Conservation (phyloP, 192 early-diverging fungal genomes). For the Jimgerdemannia flammicorona region DNA sequence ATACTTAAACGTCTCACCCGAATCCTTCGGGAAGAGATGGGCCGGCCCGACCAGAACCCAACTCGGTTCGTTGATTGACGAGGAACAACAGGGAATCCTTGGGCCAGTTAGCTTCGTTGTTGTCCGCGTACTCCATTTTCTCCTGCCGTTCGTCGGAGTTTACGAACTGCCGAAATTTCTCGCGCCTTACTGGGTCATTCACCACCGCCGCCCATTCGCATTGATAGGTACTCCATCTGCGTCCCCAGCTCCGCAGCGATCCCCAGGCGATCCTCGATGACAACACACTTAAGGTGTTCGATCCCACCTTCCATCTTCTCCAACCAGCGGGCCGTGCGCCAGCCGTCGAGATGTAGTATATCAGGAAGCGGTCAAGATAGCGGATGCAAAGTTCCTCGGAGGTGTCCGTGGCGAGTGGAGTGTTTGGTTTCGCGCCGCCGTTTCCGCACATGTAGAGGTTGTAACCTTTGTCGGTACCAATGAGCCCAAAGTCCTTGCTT, state of each 20-base stretch:
- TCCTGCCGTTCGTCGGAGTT: constrained; percentile 42
- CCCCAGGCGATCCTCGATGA: constrained; percentile 61
- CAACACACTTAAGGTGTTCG: constrained; percentile 54
- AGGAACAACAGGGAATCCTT: constrained; percentile 6
- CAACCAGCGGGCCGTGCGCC: constrained; percentile 66
- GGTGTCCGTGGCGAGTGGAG: constrained; percentile 45
- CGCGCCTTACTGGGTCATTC: constrained; percentile 47
- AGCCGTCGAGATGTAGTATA: constrained; percentile 69
- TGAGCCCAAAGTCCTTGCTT: constrained; percentile 51
- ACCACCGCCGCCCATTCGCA: constrained; percentile 68
- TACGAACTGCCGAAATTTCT: constrained; percentile 57
- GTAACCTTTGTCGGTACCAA: constrained; percentile 70
- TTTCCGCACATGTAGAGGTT: constrained; percentile 69
- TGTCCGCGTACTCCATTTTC: constrained; percentile 62
- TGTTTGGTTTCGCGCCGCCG: constrained; percentile 66
- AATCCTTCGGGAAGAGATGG: constrained; percentile 24
- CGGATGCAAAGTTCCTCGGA: constrained; percentile 47
- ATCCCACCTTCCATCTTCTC: constrained; percentile 68
- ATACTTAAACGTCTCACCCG: constrained; percentile 47
- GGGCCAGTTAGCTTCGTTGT: constrained; percentile 54
- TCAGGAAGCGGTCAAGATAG: constrained; percentile 63
- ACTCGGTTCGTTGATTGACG: constrained; percentile 30
- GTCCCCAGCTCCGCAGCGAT: constrained; percentile 59
- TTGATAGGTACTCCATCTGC: constrained; percentile 62
- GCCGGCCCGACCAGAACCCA: constrained; percentile 34